Conservation (phyloP, 2,329 filamentous ascomycete species). For the Nemania sp. region DNA sequence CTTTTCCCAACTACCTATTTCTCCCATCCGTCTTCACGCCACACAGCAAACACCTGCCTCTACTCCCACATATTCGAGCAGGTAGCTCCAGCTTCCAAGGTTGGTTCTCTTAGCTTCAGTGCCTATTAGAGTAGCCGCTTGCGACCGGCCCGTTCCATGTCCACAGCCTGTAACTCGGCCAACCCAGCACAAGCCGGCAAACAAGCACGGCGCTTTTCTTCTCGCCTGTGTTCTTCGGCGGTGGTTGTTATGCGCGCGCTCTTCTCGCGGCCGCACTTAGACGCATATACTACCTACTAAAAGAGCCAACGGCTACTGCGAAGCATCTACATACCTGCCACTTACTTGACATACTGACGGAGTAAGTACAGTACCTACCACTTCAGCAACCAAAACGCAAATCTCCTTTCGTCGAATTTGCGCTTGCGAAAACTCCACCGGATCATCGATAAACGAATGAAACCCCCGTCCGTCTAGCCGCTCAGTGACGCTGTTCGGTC, state of each 20-base stretch:
- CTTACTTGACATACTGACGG: too few relatives aligned
- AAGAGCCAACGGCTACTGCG: conserved; percentile 25
- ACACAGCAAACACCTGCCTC: background rate
- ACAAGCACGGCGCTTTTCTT: conserved; percentile 6
- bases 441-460: conserved; percentile 45
- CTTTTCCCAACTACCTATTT: background rate
- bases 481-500: conserved; percentile 41
- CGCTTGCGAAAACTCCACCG: conserved; percentile 36
- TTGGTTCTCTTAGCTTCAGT: background rate
- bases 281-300: background rate
- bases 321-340: conserved; percentile 13
- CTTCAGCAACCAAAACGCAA: conserved; percentile 13
- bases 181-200: conserved; percentile 13
- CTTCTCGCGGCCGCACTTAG: conserved; percentile 3
- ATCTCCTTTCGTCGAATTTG: conserved; percentile 25
- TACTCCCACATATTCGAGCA: background rate
- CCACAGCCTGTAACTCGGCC: conserved; percentile 9
- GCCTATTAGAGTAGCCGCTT: conserved; percentile 22
- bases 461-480: conserved; percentile 47
- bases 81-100: background rate
- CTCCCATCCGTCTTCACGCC: background rate
- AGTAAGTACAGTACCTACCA: too few relatives aligned
- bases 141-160: conserved; percentile 29
- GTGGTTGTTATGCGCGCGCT: conserved; percentile 8
- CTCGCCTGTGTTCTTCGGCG: background rate